Evolutionary conservation across 208 protist genomes (phyloP), one percentile per base, ranked within the genome.

Genomic region (Crithidia sp.): DNA sequence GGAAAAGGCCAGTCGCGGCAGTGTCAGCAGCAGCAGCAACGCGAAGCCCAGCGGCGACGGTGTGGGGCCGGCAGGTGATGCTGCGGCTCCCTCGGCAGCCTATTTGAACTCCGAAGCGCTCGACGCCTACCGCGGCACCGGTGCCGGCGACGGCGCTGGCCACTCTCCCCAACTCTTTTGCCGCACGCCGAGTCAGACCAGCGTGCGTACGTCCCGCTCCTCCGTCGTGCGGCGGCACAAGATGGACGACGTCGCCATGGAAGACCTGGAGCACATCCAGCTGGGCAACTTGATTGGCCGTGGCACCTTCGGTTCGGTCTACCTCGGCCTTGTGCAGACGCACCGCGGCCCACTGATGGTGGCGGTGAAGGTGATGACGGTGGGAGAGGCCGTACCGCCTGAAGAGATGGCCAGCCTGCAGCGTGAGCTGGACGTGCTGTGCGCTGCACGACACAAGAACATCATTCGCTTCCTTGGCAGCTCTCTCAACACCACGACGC

Each of bases 381-480:
- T 92, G 0, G 64, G 70, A 28, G 84, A 79, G 37, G 63, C 54
- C 45, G 74, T 85, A 0, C 71, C 71, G 43, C 28, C 76, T 3
- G 77, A 79, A 13, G 79, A 79, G 72, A 61, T 94, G 45, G 59
- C 72, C 41, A 71, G 74, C 17, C 66, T 85, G 55, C 74, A 86
- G 79, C 75, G 76, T 28, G 90, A 95, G 79, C 72, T 95, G 36
- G 79, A 89, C 55, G 81, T 91, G 10, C 80, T 95, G 40, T 78
- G 81, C 62, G 66, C 76, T 4, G 77, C 86, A 4, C 66, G 77
- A 49, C 90, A 95, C 76, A 78, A 78, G 52, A 95, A 95, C 80
- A 83, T 95, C 54, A 83, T 93, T 19, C 82, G 82, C 58, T 95
- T 87, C 69, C 79, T 92, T 60, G 90, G 90, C 61, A 89, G 80